A percentile compares a stretch with the other conserved stretches of the same genome.
phyloP scores from a whole-genome alignment of 2,329 filamentous ascomycete genomes.

The Exophiala lecanii-corni region DNA sequence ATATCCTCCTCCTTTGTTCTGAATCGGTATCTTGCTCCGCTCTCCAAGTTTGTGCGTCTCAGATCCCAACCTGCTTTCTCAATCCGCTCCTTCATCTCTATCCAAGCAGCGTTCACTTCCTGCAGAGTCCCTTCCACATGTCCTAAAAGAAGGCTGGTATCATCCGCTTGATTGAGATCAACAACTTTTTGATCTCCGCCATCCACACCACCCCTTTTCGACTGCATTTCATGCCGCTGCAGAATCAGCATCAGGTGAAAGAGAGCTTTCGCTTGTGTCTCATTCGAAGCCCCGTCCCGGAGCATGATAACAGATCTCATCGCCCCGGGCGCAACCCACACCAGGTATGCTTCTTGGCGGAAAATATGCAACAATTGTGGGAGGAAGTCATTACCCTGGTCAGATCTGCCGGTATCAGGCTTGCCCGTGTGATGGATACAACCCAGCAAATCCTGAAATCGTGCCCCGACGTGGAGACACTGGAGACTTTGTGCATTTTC shows the following conservation, averaged over 20 bases:
- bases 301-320: conserved; percentile 56
- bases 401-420: conserved; percentile 4
- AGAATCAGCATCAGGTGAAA: conserved; percentile 44
- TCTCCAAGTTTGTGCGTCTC: conserved; percentile 17
- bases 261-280: conserved; percentile 58
- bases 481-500: background rate
- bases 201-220: no score
- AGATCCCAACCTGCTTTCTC: conserved; percentile 23
- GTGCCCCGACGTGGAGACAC: conserved; percentile 12
- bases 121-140: conserved; percentile 14
- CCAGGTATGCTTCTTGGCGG: conserved; percentile 53
- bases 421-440: conserved; percentile 4
- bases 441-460: conserved; percentile 10
- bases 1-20: conserved; percentile 1
- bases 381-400: background rate
- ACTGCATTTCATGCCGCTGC: no score
- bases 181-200: no score
- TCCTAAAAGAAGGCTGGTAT: background rate
- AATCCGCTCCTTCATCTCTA: conserved; percentile 9
- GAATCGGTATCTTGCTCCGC: conserved; percentile 13
- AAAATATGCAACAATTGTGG: conserved; percentile 43
- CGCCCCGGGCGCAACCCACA: conserved; percentile 49
- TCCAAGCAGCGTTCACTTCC: conserved; percentile 13
- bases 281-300: conserved; percentile 52
- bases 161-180: no score